Evolutionary conservation across 2,329 filamentous ascomycete genomes (phyloP), one percentile per base, ranked within the genome.

Genomic region (Diaporthe batatas): DNA sequence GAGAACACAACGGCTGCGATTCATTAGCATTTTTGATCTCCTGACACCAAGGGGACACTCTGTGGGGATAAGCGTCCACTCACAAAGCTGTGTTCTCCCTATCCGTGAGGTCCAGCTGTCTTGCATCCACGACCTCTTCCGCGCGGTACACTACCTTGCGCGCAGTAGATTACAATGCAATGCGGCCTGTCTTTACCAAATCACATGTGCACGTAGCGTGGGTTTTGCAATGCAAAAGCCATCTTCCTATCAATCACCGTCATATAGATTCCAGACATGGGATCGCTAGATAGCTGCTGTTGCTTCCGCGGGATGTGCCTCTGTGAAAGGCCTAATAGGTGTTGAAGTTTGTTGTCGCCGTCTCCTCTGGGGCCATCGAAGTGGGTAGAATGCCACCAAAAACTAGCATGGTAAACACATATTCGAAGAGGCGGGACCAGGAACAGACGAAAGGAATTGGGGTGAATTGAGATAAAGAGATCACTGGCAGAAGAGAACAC

Each of bases 41-140:
- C 3, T 36, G 21, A 36, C 3, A 3, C 3, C 39, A 42, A 42
- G 3, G 16, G n/a, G 23, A 16, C 18, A 1, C 16, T 3, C 5
- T 1, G 2, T 8, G 4, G 5, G 36, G 36, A 14, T 12, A 29
- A 16, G 4, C 6, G 3, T 54, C n/a, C 25, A 77, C 76, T 75
- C 49, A 77, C 76, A 76, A 77, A 29, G 75, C 76, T 12, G 78
- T 71, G 39, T 82, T 82, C 71, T 83, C 82, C 53, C 77, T 77
- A 65, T 85, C 80, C 12, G 80, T 81, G 49, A 81, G 73, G 72
- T 82, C 80, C 42, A 82, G 73, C 68, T 82, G 81, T 72, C 79
- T 81, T n/a, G 79, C 80, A 68, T 82, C 79, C 12, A 83, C 81
- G 1, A 80, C 76, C 23, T 77, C 77, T 32, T 79, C 74, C 7